A percentile compares a stretch with the other conserved stretches of the same genome.
Evolutionary conservation across 345 rosid species (phyloP).

Genomic region (Turnera subulata): DNA sequence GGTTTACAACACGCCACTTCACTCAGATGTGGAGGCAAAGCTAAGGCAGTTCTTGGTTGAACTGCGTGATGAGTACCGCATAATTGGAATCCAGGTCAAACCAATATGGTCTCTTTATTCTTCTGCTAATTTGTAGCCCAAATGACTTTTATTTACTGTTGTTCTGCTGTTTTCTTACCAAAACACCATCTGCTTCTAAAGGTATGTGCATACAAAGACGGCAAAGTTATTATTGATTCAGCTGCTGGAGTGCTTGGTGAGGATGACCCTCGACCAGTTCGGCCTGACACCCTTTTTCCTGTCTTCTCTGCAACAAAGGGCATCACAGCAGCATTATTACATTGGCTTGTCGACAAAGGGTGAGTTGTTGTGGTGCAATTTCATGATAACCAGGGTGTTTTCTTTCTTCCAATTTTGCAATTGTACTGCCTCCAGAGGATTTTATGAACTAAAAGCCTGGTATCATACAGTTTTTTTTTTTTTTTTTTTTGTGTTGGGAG

Average conservation of each 20-base stretch:
- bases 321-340: conserved; percentile 88
- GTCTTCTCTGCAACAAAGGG: conserved; percentile 94
- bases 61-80: conserved; percentile 66
- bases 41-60: conserved; percentile 70
- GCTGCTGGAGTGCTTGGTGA: conserved; percentile 95
- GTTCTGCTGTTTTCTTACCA: too few relatives aligned
- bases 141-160: too few relatives aligned
- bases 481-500: too few relatives aligned
- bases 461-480: too few relatives aligned
- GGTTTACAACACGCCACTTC: conserved; percentile 64
- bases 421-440: too few relatives aligned
- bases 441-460: too few relatives aligned
- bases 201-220: conserved; percentile 98
- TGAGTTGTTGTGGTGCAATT: conserved; percentile 39
- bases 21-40: conserved; percentile 78
- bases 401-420: background rate
- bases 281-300: conserved; percentile 82
- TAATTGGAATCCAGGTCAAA: conserved; percentile 87
- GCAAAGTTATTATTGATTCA: conserved; percentile 86
- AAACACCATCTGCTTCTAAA: too few relatives aligned
- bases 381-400: conserved; percentile 11
- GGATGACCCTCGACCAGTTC: conserved; percentile 98
- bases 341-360: conserved; percentile 93
- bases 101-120: too few relatives aligned
- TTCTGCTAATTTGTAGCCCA: too few relatives aligned